Evolutionary conservation across 495 filamentous ascomycete genomes (phyloP).

Genomic region (Aspergillus sparsus): DNA sequence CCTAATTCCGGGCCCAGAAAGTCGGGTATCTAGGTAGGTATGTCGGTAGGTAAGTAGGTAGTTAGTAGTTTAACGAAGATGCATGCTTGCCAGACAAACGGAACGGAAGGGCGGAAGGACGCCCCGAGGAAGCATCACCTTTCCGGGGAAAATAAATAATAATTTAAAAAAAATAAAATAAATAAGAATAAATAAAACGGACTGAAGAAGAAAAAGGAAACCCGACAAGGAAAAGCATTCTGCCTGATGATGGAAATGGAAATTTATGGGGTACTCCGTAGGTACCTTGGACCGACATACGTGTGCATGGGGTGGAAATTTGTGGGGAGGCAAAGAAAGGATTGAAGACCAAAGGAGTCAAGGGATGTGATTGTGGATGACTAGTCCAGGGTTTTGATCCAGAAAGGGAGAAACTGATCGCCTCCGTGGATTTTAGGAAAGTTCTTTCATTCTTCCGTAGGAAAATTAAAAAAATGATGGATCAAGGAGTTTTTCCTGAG

Average conservation of each 20-base stretch:
- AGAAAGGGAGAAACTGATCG: slow-evolving; percentile 3
- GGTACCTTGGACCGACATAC: not conserved
- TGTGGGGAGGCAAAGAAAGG: slow-evolving; percentile 10
- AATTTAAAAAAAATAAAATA: not conserved
- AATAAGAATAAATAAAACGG: not conserved
- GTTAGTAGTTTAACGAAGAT: not conserved
- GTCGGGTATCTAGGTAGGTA: slow-evolving; percentile 11
- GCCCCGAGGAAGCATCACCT: slow-evolving; percentile 12
- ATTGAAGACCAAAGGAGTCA: not conserved
- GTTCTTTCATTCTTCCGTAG: slow-evolving; percentile 12
- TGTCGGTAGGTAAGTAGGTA: not conserved
- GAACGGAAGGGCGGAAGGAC: slow-evolving; percentile 22
- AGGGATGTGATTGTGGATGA: slow-evolving; percentile 7
- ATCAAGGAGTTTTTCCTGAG: slow-evolving; percentile 1
- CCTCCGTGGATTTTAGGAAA: slow-evolving; percentile 4
- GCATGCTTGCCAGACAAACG: slow-evolving; percentile 19
- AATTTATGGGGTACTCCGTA: slow-evolving; percentile 1
- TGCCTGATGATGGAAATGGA: slow-evolving; percentile 6
- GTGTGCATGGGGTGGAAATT: slow-evolving; percentile 3
- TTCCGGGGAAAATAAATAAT: not conserved
- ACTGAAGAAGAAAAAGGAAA: not conserved
- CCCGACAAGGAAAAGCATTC: not conserved
- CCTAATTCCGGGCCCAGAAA: slow-evolving; percentile 3
- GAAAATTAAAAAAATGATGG: slow-evolving; percentile 7
- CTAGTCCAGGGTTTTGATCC: slow-evolving; percentile 6